Base-by-base conservation (phyloP, 768 basidiomycete species). In the Mycena venus region DNA sequence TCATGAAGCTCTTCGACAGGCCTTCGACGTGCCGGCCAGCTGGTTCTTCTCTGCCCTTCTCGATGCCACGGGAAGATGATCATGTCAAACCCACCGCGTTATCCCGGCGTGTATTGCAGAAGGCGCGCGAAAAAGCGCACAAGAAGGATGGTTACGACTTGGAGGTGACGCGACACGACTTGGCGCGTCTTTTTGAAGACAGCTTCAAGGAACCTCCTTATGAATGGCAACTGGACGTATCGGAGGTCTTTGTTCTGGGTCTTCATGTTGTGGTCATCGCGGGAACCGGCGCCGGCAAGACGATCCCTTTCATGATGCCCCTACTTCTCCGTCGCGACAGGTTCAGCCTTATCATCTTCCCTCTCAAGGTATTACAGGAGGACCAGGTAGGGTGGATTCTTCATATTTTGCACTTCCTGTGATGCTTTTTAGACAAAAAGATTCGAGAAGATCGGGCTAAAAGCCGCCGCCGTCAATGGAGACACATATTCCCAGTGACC, bases 271-370 rank as follows among this genome's bases (percentile, higher is more conserved):
- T 49, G 21, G 8, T 49, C 47, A 49, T 49, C 21, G 47, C 47
- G 3, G 47, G 47, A n/a, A 49, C 84, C 83, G 14, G 83, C 83
- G 4, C 73, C 79, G 2, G 84, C 84, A 23, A 86, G 86, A 84
- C 85, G 1, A 82, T 86, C 47, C 84, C 84, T 0, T 86, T 85
- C 69, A 77, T 83, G 68, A 76, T 85, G 78, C 82, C 81, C 0
- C 64, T 83, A 4, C 67, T 84, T 8, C 36, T 80, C 7, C 61
- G 82, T 51, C 40, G 21, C 4, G 55, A 77, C 1, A 83, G 79
- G 62, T 78, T 72, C 29, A 71, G 82, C 0, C 42, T 85, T 8
- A 75, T 86, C 7, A 80, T 86, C 12, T 86, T 84, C 2, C 85
- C 83, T 10, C 72, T 86, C 19, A 87, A 86, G 56, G 75, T 79